Conservation (phyloP, 306 rosid genomes). For the Cucumis hystrix region DNA sequence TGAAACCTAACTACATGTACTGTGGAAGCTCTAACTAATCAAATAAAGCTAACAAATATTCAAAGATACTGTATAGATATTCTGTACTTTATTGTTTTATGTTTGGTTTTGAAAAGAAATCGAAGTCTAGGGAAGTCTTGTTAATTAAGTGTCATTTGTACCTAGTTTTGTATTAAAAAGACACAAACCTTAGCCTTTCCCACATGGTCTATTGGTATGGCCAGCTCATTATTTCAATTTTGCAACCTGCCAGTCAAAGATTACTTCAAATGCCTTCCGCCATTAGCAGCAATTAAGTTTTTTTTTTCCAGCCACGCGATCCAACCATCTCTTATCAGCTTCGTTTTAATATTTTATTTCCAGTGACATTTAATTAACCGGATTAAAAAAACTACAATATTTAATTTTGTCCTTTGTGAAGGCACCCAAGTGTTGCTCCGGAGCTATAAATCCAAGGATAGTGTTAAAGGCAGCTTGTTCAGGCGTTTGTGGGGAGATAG, state of each 20-base stretch:
- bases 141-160: background rate
- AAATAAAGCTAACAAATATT: background rate
- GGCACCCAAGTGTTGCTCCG: no score
- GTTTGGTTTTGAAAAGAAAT: background rate
- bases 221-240: background rate
- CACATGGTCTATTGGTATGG: background rate
- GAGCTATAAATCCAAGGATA: no score
- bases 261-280: background rate
- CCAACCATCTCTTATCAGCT: background rate
- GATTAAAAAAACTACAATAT: no score
- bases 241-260: conserved; percentile 3
- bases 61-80: background rate
- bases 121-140: background rate
- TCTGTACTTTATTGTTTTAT: background rate
- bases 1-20: background rate
- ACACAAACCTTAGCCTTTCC: background rate
- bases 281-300: background rate
- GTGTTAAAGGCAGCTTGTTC: no score
- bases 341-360: background rate
- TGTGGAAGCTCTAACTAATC: background rate
- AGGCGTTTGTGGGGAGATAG: no score
- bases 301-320: background rate
- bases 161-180: background rate
- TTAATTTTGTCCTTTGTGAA: no score
- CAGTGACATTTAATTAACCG: background rate